Base-by-base conservation (phyloP, 2,329 filamentous ascomycete genomes). In the Xylaria sp. region DNA sequence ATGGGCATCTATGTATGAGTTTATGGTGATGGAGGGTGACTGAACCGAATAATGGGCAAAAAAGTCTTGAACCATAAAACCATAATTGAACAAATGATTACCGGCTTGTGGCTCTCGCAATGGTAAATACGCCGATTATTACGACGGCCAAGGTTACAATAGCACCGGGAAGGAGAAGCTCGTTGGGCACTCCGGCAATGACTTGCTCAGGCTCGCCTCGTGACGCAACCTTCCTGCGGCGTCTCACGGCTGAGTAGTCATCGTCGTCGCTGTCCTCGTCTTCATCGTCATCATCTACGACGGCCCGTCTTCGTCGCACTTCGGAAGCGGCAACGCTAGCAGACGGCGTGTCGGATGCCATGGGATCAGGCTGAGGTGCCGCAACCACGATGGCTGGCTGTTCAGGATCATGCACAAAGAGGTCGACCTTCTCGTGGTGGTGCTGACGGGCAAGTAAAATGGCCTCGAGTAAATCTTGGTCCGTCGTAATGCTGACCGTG, bases 121-220 rank as follows among this genome's bases (percentile, higher is more conserved):
- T 89, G 51, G 94, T 90, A 83, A 99, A 99, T 12, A 98, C 95
- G 73, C 93, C 93, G 50, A 97, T 87, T 81, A 99, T 97, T 46
- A 97, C 94, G 52, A 97, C 93, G 10, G 95, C 96, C 77, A 99
- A 83, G n/a, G 94, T 94, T 66, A 96, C 94, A 79, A 99, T 95
- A 23, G 96, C 96, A 73, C 96, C 96, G 0, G 96, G 96, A 51
- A 98, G 87, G 20, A 99, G 85, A 64, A 98, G 85, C 77, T 99
- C 96, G 78, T 99, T 99, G 9, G 96, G 94, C 41, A 99, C 92
- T 64, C 96, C 96, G 1, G 91, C 88, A 78, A 99, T 95, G 67
- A 97, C 84, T 81, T 97, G 93, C 69, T 95, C 90, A 67, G 90
- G 87, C 65, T 88, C 83, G 20, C 79, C 80, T 81, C 79, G 68